Conservation (phyloP, 2,329 filamentous ascomycete species). For the Allantophomopsis lycopodina region DNA sequence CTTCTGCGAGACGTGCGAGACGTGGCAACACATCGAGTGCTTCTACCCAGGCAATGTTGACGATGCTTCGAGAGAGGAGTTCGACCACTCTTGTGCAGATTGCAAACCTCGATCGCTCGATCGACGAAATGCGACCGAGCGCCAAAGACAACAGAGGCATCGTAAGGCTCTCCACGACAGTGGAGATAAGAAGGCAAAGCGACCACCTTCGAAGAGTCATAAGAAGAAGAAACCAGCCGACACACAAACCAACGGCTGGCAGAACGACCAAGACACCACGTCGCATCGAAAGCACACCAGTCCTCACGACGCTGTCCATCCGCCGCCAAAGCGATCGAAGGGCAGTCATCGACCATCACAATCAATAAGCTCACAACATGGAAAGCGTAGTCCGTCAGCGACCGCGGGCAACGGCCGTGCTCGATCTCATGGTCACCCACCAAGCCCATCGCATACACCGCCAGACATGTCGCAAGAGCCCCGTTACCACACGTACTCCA, state of each 20-base stretch:
- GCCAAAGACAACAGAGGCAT: constrained; percentile 49
- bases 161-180: constrained; percentile 28
- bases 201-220: constrained; percentile 64
- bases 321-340: constrained; percentile 67
- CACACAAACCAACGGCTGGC: constrained; percentile 53
- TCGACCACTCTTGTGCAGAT: constrained; percentile 77
- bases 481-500: constrained; percentile 55
- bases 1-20: constrained; percentile 88
- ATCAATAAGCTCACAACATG: constrained; percentile 56
- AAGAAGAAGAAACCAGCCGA: constrained; percentile 80
- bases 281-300: constrained; percentile 32
- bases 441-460: constrained; percentile 68
- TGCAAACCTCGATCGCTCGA: constrained; percentile 73
- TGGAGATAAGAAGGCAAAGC: constrained; percentile 58
- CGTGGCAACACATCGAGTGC: constrained; percentile 97
- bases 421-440: constrained; percentile 40
- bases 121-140: constrained; percentile 58
- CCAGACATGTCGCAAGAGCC: constrained; percentile 50
- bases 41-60: constrained; percentile 70
- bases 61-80: constrained; percentile 56
- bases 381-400: constrained; percentile 50
- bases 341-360: constrained; percentile 67
- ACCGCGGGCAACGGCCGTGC: constrained; percentile 45
- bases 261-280: constrained; percentile 32
- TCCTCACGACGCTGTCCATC: constrained; percentile 28